Percentiles rank a stretch among this genome's conserved stretches.
These are phyloP conservation scores for Flueggea neowawraea DNA, from an alignment of 441 rosid species.

Conservation along the genomic window DNA sequence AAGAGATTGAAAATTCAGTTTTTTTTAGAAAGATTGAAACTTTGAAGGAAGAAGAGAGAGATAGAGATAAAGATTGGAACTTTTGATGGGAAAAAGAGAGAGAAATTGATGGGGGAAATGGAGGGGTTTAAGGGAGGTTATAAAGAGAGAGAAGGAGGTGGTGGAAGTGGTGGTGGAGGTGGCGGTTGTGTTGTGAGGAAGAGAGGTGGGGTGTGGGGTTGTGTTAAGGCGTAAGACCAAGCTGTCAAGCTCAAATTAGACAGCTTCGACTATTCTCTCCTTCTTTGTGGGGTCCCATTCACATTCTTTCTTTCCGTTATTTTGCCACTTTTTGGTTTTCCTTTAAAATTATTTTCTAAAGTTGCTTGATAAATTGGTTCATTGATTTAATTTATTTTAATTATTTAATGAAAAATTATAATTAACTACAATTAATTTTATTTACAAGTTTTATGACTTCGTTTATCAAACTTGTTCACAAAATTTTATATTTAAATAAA, in stretches of 20 bases:
- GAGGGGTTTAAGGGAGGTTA: background rate
- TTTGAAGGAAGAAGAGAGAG: background rate
- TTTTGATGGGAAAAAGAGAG: background rate
- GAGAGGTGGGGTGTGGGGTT: background rate
- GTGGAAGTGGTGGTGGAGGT: background rate
- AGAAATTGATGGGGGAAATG: background rate
- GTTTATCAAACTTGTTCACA: no score
- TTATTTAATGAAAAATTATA: background rate
- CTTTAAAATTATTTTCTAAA: background rate
- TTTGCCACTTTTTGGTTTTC: background rate
- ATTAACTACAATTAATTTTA: no score
- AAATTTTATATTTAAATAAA: no score
- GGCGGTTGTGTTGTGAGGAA: background rate
- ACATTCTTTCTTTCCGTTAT: background rate
- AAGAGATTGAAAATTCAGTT: background rate
- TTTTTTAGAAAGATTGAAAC: background rate
- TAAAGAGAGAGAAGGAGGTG: background rate
- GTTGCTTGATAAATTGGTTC: background rate
- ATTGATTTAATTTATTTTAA: background rate
- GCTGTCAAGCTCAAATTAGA: conserved; percentile 8
- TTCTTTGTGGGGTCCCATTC: background rate
- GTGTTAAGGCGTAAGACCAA: background rate
- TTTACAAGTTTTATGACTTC: no score
- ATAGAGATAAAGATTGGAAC: background rate
- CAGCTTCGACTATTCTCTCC: background rate